Evolutionary conservation across 495 filamentous ascomycete genomes (phyloP).

Genomic region (Hyaloscypha variabilis): DNA sequence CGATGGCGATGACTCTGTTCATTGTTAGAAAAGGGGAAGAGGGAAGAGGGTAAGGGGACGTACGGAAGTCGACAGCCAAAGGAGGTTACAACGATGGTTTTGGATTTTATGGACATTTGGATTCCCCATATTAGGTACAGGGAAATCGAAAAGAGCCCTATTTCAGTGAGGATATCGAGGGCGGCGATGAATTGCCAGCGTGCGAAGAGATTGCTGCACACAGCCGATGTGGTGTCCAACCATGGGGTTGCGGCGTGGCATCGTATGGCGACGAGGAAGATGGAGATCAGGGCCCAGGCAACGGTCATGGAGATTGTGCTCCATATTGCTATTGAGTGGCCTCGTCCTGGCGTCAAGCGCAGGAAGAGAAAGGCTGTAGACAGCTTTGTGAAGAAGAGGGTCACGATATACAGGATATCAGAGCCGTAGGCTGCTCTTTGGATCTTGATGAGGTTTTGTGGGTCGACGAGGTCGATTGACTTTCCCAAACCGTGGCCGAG

Average conservation of each 20-base stretch:
- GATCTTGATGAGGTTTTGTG: neutral
- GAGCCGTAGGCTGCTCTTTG: constrained; percentile 5
- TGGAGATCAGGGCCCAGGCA: constrained; percentile 10
- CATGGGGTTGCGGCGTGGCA: constrained; percentile 6
- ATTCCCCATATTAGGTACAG: constrained; percentile 21
- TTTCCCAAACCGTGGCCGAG: constrained; percentile 11
- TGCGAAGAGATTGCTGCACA: constrained; percentile 9
- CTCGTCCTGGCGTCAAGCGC: constrained; percentile 11
- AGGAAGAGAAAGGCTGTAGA: constrained; percentile 20
- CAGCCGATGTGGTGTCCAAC: neutral
- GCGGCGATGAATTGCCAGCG: constrained; percentile 15
- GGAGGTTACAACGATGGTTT: constrained; percentile 15
- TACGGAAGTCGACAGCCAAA: constrained; percentile 23
- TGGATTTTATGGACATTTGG: constrained; percentile 18
- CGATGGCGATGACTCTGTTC: constrained; percentile 15
- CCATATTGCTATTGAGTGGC: constrained; percentile 16
- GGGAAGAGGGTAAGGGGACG: neutral
- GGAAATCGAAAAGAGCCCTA: constrained; percentile 14
- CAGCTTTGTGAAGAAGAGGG: constrained; percentile 14
- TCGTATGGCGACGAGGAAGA: constrained; percentile 5
- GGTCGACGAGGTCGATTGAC: constrained; percentile 5
- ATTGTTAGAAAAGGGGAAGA: neutral
- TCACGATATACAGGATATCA: constrained; percentile 13
- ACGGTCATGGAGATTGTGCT: constrained; percentile 2
- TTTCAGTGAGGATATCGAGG: constrained; percentile 19